Percentiles rank a stretch among this genome's conserved stretches.
Conservation (phyloP, 345 rosid genomes). For the Garcia nutans region DNA sequence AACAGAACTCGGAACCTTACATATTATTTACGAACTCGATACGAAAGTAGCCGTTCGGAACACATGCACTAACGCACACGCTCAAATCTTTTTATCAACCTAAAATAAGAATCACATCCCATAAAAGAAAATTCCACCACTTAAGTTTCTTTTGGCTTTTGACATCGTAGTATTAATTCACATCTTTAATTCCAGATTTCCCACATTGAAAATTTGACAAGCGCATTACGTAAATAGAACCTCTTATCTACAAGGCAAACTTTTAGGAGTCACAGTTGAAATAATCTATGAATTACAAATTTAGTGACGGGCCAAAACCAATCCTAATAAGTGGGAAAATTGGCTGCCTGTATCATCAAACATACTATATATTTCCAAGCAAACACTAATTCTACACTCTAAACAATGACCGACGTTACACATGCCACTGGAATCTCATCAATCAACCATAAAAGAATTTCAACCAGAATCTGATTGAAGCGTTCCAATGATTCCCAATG, state of each 20-base stretch:
- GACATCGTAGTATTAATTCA: not conserved
- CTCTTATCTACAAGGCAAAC: constrained; percentile 18
- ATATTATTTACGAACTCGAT: too few species aligned
- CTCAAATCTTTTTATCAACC: too few species aligned
- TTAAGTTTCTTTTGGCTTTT: not conserved
- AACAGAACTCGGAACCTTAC: too few species aligned
- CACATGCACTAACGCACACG: too few species aligned
- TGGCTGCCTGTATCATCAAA: constrained; percentile 10
- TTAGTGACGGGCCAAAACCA: not conserved
- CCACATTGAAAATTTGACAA: not conserved
- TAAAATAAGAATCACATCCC: too few species aligned
- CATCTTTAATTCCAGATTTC: not conserved
- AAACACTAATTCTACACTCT: constrained; percentile 39
- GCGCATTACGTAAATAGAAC: not conserved
- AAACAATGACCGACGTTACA: constrained; percentile 25
- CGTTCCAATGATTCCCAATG: not conserved
- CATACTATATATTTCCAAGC: constrained; percentile 26
- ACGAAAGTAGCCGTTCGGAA: too few species aligned
- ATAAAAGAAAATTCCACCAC: not conserved
- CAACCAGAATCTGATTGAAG: constrained; percentile 9
- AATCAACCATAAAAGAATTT: not conserved
- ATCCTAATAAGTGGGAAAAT: constrained; percentile 13
- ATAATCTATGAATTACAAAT: not conserved
- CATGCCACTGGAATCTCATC: constrained; percentile 23
- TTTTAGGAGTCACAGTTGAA: not conserved